Evolutionary conservation across 345 rosid species (phyloP), one percentile per base, ranked within the genome.

Genomic region (Acer saccharum): DNA sequence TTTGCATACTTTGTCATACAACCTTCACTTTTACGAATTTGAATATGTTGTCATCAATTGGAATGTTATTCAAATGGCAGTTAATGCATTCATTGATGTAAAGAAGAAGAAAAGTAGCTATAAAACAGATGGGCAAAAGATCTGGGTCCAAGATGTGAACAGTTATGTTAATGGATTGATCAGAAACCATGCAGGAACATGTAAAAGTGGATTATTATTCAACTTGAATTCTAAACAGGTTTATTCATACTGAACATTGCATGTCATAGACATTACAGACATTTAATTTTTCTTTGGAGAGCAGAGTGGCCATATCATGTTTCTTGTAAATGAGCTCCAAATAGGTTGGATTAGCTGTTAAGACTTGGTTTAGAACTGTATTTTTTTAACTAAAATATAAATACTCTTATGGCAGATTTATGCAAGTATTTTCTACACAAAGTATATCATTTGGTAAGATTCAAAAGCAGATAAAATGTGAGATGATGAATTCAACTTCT

Each of bases 391-490:
- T 64, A 72, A 43, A 9, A 67, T 73, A 46, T 75, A 43, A 17
- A 21, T 52, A 32, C 29, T 71, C 10, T 58, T 70, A 35, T 77
- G 68, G 77, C 88, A 95, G 99, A 89, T 95, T 95, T 82, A 87
- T 91, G 68, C 85, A 80, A 63, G 78, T 75, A 69, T 95, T 92
- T 81, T 83, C 84, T 39, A 79, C 86, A 82, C 81, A 84, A 71
- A 84, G 74, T 13, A 65, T 95, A 48, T 58, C 78, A 29, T 95
- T 95, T 86, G 98, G 99, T 12, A 92, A 82, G 83, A 85, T 91
- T 83, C 81, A 89, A 77, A 92, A 90, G 89, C 92, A 83, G 76
- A 89, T 95, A 73, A 92, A 81, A 79, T 93, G 96, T 79, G 86
- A 82, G 83, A 78, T 85, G 76, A 50, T 80, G 80, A 87, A 84